A percentile compares a stretch with the other conserved stretches of the same genome.
Conservation (phyloP, 192 early-diverging fungal species). For the Gaertneriomyces sp. region DNA sequence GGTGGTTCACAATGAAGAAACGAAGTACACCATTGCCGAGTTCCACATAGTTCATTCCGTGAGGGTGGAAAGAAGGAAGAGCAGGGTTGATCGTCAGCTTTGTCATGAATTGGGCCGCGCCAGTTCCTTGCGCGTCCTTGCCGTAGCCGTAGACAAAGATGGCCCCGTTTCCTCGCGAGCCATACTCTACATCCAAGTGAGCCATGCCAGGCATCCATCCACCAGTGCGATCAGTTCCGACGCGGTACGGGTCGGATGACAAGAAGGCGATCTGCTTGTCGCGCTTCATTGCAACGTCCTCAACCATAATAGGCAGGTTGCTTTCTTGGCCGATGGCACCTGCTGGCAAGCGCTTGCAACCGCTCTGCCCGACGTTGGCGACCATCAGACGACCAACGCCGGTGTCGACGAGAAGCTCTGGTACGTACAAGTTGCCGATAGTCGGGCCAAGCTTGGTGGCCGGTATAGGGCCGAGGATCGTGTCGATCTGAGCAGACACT, state of each 20-base stretch:
- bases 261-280: conserved; percentile 11
- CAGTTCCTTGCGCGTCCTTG: conserved; percentile 7
- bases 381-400: conserved; percentile 6
- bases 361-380: conserved; percentile 14
- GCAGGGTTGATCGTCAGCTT: conserved; percentile 16
- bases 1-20: conserved; percentile 23
- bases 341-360: conserved; percentile 6
- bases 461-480: conserved; percentile 1
- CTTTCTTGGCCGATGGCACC: conserved; percentile 12
- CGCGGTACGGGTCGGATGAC: conserved; percentile 17
- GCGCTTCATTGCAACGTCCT: conserved; percentile 21
- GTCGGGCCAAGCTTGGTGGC: conserved; percentile 10
- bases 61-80: conserved; percentile 18
- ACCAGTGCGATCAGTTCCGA: background rate
- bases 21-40: background rate
- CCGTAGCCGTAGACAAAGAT: conserved; percentile 13
- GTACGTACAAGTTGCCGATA: background rate
- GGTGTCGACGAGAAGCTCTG: conserved; percentile 12
- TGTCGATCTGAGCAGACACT: conserved; percentile 15
- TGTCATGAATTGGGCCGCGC: conserved; percentile 4
- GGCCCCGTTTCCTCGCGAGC: conserved; percentile 11
- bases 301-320: conserved; percentile 9
- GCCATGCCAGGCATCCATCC: conserved; percentile 25
- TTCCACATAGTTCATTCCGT: conserved; percentile 7
- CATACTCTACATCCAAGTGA: conserved; percentile 15